phyloP scores from a whole-genome alignment of 495 filamentous ascomycete species.

The Daldinia vernicosa region DNA sequence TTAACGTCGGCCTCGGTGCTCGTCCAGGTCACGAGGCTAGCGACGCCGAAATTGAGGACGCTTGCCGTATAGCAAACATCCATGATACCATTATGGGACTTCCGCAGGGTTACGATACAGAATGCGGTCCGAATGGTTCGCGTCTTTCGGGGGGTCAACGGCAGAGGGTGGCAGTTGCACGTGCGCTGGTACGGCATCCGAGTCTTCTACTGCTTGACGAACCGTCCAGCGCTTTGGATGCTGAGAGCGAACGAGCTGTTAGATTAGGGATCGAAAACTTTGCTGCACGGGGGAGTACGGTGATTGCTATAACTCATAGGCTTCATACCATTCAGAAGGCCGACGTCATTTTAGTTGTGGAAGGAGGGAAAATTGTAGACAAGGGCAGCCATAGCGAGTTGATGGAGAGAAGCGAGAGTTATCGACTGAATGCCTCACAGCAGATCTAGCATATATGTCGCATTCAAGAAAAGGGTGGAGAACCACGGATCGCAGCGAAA shows the following conservation, averaged over 20 bases:
- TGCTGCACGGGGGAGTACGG: slow-evolving; percentile 66
- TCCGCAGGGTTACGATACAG: slow-evolving; percentile 61
- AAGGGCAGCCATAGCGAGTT: slow-evolving; percentile 72
- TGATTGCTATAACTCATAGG: slow-evolving; percentile 81
- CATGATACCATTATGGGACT: slow-evolving; percentile 58
- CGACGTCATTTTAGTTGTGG: slow-evolving; percentile 76
- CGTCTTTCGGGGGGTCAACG: slow-evolving; percentile 71
- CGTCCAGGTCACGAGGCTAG: slow-evolving; percentile 49
- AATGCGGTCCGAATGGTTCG: slow-evolving; percentile 64
- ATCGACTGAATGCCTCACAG: slow-evolving; percentile 61
- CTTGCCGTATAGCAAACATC: slow-evolving; percentile 43
- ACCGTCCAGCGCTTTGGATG: slow-evolving; percentile 70
- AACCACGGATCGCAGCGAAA: neutral
- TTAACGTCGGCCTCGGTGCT: slow-evolving; percentile 61
- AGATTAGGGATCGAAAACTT: slow-evolving; percentile 50
- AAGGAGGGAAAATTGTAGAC: slow-evolving; percentile 70
- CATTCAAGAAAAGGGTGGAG: neutral
- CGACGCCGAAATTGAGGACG: slow-evolving; percentile 60
- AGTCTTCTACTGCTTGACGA: slow-evolving; percentile 81
- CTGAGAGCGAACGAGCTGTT: slow-evolving; percentile 54
- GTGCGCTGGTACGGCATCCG: slow-evolving; percentile 72
- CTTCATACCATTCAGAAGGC: slow-evolving; percentile 76
- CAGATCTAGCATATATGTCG: slow-evolving; percentile 38
- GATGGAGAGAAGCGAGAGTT: slow-evolving; percentile 63
- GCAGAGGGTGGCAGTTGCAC: slow-evolving; percentile 70